Conservation (phyloP, 2,329 filamentous ascomycete genomes). For the Diaporthe citriasiana region DNA sequence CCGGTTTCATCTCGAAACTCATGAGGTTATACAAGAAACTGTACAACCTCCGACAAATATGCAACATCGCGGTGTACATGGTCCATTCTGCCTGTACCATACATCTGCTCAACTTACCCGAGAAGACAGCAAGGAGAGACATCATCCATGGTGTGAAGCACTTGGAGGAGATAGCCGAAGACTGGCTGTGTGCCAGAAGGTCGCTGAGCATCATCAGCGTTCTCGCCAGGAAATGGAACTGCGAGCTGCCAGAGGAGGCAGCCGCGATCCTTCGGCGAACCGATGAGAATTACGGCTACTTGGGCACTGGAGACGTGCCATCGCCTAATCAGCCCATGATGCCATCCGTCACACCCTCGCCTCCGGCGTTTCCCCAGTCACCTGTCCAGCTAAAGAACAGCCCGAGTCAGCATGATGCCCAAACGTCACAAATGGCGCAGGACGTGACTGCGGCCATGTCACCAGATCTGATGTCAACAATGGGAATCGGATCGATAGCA, state of each 20-base stretch:
- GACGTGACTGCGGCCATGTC: conserved; percentile 47
- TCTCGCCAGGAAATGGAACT: conserved; percentile 89
- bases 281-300: conserved; percentile 84
- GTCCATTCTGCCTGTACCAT: conserved; percentile 94
- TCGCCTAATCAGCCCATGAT: conserved; percentile 61
- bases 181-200: conserved; percentile 90
- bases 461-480: conserved; percentile 48
- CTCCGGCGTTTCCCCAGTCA: conserved; percentile 43
- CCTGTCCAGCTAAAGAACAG: conserved; percentile 46
- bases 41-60: conserved; percentile 92
- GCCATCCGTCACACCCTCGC: conserved; percentile 46
- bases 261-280: conserved; percentile 80
- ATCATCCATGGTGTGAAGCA: conserved; percentile 92
- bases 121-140: conserved; percentile 90
- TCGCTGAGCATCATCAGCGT: conserved; percentile 89
- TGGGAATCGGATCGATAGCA: conserved; percentile 44
- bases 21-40: conserved; percentile 93
- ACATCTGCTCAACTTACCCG: conserved; percentile 91
- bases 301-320: conserved; percentile 72
- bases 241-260: conserved; percentile 89
- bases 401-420: conserved; percentile 51
- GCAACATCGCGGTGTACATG: conserved; percentile 97
- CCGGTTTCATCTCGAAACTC: conserved; percentile 91
- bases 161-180: conserved; percentile 94
- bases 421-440: conserved; percentile 38